phyloP scores from a whole-genome alignment of 148 eudicot species.

The Spergularia bocconei region DNA sequence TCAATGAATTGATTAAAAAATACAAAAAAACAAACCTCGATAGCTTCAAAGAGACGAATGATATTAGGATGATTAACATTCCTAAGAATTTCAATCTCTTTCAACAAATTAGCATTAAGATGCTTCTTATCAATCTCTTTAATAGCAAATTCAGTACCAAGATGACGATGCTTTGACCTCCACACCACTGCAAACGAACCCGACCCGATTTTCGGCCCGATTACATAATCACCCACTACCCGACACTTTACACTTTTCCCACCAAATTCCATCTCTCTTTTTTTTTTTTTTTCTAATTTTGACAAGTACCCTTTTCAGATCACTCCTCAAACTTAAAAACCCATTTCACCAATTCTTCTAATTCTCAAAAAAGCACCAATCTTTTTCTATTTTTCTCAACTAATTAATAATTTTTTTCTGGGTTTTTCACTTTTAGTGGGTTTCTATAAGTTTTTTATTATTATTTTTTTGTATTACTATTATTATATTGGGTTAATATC shows the following conservation, averaged over 20 bases:
- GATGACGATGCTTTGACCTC: conserved; percentile 42
- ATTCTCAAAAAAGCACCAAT: conserved; percentile 3
- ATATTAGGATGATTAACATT: conserved; percentile 48
- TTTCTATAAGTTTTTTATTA: background rate
- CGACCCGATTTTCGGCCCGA: conserved; percentile 49
- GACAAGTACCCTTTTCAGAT: conserved; percentile 8
- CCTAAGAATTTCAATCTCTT: conserved; percentile 51
- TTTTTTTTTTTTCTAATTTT: background rate
- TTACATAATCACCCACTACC: conserved; percentile 40
- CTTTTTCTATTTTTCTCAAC: background rate
- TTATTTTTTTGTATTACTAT: background rate
- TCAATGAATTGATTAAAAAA: background rate
- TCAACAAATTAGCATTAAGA: conserved; percentile 44
- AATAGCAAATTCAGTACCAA: conserved; percentile 43
- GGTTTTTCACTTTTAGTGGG: background rate
- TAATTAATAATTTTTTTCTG: background rate
- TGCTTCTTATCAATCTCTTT: conserved; percentile 60
- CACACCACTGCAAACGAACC: conserved; percentile 60
- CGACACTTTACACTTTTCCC: conserved; percentile 23
- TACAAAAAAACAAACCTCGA: conserved; percentile 35
- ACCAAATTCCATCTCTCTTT: conserved; percentile 34
- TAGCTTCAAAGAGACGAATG: conserved; percentile 47
- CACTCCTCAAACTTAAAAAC: conserved; percentile 7
- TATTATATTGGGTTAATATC: background rate
- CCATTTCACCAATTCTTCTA: conserved; percentile 8